Conservation (phyloP, 352 stramenopile genomes). For the Thalassiosira tumida region DNA sequence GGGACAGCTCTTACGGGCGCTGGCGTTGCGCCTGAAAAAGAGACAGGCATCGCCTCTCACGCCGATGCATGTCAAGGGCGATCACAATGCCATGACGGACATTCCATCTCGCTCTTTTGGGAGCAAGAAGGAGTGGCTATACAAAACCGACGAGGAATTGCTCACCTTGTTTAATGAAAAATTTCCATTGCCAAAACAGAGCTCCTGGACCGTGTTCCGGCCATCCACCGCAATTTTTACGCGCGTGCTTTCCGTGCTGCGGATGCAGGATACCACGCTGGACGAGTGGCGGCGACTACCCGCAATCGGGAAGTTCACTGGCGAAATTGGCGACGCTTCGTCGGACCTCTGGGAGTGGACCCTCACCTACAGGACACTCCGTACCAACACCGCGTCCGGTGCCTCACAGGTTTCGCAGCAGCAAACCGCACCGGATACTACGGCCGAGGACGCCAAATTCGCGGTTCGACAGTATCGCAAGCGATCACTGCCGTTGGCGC, state of each 20-base stretch:
- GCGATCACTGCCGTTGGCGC: slow-evolving; percentile 40
- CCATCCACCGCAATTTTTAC: slow-evolving; percentile 4
- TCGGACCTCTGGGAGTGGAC: not conserved
- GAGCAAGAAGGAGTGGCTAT: slow-evolving; percentile 45
- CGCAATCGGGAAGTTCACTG: slow-evolving; percentile 6
- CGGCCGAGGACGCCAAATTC: not conserved
- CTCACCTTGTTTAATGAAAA: slow-evolving; percentile 44
- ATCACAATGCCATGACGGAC: slow-evolving; percentile 45
- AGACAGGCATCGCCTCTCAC: slow-evolving; percentile 40
- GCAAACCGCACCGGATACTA: not conserved
- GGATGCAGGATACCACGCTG: not conserved
- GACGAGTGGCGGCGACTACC: slow-evolving; percentile 53
- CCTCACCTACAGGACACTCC: not conserved
- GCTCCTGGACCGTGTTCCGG: slow-evolving; percentile 51
- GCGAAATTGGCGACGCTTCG: not conserved
- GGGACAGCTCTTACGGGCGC: slow-evolving; percentile 14
- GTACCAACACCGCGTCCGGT: not conserved
- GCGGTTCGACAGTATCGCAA: not conserved
- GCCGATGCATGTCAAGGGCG: slow-evolving; percentile 47
- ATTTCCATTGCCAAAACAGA: slow-evolving; percentile 54
- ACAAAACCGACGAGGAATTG: slow-evolving; percentile 21
- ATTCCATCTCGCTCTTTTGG: slow-evolving; percentile 58
- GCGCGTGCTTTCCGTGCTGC: slow-evolving; percentile 10
- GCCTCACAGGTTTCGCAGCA: not conserved
- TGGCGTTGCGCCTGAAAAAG: slow-evolving; percentile 32